A percentile compares a stretch with the other conserved stretches of the same genome.
These are phyloP conservation scores for Thalassia testudinum DNA, from an alignment of 116 monocot genomes.

Conservation along the genomic window DNA sequence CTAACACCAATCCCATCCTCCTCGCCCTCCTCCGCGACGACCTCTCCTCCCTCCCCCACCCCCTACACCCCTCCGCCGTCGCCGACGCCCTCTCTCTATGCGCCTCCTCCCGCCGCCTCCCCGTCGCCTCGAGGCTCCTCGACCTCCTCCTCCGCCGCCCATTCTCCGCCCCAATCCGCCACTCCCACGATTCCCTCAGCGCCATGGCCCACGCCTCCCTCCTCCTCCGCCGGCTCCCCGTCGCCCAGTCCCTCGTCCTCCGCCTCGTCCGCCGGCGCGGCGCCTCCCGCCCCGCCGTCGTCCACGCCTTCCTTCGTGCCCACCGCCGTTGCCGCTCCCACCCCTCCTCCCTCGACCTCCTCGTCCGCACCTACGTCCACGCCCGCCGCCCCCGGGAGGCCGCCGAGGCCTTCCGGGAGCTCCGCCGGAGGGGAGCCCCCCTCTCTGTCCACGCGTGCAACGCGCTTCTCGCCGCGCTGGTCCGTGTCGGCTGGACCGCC, in stretches of 20 bases:
- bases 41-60: constrained; percentile 2
- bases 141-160: constrained; percentile 5
- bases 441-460: constrained; percentile 68
- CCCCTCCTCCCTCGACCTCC: constrained; percentile 32
- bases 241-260: constrained; percentile 64
- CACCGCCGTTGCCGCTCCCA: constrained; percentile 5
- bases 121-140: constrained; percentile 18
- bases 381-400: constrained; percentile 76
- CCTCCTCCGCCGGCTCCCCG: constrained; percentile 18
- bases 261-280: constrained; percentile 63
- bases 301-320: constrained; percentile 20
- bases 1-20: constrained; percentile 4
- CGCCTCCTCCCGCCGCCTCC: constrained; percentile 1
- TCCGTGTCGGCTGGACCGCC: constrained; percentile 44
- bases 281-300: constrained; percentile 32
- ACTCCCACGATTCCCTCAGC: constrained; percentile 30
- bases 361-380: constrained; percentile 77
- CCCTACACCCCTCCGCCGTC: constrained; percentile 9
- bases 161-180: constrained; percentile 10
- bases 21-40: constrained; percentile 5
- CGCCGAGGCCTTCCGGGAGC: constrained; percentile 36
- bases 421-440: constrained; percentile 19
- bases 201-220: constrained; percentile 46
- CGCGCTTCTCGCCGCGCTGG: constrained; percentile 55
- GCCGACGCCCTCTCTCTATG: constrained; percentile 16